A percentile compares a stretch with the other conserved stretches of the same genome.
phyloP scores from a whole-genome alignment of 805 yeast species.

The Zygosaccharomyces gambellarensis region DNA sequence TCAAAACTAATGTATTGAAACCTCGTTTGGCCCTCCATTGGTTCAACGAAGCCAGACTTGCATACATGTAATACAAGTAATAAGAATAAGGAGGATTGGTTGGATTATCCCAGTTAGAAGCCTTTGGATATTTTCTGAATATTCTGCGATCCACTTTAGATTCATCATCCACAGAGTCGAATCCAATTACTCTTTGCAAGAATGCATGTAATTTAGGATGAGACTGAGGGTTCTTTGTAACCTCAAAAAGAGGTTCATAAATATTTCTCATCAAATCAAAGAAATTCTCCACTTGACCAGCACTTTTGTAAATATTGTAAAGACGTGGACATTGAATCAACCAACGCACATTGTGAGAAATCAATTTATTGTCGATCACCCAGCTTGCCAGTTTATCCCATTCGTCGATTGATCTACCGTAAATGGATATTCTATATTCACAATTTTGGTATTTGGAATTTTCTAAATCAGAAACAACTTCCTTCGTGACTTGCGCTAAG shows the following conservation, averaged over 20 bases:
- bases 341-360: constrained; percentile 96
- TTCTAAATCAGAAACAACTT: constrained; percentile 91
- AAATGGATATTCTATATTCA: constrained; percentile 90
- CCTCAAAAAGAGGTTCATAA: constrained; percentile 87
- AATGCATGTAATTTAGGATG: constrained; percentile 91
- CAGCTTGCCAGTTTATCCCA: constrained; percentile 95
- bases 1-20: constrained; percentile 82
- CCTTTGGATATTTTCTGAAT: constrained; percentile 79
- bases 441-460: constrained; percentile 95
- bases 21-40: constrained; percentile 72
- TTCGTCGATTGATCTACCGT: constrained; percentile 84
- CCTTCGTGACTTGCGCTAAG: constrained; percentile 88
- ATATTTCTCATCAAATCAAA: constrained; percentile 73
- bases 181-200: constrained; percentile 91
- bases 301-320: constrained; percentile 80
- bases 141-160: constrained; percentile 82
- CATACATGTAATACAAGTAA: constrained; percentile 81
- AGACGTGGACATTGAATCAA: constrained; percentile 90
- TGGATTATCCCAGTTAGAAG: constrained; percentile 70
- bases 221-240: constrained; percentile 71
- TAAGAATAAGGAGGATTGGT: constrained; percentile 97
- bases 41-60: constrained; percentile 82
- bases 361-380: constrained; percentile 88
- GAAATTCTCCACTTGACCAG: constrained; percentile 64
- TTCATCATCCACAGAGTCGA: constrained; percentile 98